Evolutionary conservation across 768 basidiomycete genomes (phyloP).

Genomic region (Agrocybe chaxingu): DNA sequence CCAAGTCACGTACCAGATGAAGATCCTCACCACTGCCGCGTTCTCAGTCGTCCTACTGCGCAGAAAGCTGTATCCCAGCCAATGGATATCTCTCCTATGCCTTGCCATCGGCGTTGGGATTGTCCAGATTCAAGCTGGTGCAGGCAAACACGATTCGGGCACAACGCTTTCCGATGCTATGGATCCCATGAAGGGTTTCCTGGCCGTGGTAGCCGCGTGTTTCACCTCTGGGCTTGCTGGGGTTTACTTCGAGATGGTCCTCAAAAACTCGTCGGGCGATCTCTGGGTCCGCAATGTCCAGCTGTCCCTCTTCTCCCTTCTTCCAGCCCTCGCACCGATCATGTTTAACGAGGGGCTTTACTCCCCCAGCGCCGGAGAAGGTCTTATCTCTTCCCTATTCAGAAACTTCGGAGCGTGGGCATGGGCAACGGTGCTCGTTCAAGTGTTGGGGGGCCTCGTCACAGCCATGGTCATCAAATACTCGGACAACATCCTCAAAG

Average conservation of each 20-base stretch:
- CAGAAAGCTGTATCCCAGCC: constrained; percentile 64
- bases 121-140: constrained; percentile 74
- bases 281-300: constrained; percentile 98
- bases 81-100: constrained; percentile 85
- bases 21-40: constrained; percentile 89
- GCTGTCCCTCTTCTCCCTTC: constrained; percentile 88
- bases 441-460: constrained; percentile 88
- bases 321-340: constrained; percentile 83
- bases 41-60: constrained; percentile 84
- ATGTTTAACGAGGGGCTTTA: constrained; percentile 43
- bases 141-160: constrained; percentile 19
- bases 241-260: constrained; percentile 97
- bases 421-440: constrained; percentile 84
- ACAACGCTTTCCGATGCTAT: constrained; percentile 37
- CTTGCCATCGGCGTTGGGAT: constrained; percentile 88
- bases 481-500: constrained; percentile 88
- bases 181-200: constrained; percentile 81
- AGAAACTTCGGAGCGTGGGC: constrained; percentile 88
- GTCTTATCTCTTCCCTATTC: constrained; percentile 58
- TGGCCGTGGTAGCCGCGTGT: constrained; percentile 88
- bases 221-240: constrained; percentile 95
- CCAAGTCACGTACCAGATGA: constrained; percentile 97
- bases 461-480: constrained; percentile 96
- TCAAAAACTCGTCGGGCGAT: constrained; percentile 86
- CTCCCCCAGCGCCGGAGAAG: constrained; percentile 24